phyloP scores from a whole-genome alignment of 352 stramenopile genomes.

The Phytophthora foliorum region DNA sequence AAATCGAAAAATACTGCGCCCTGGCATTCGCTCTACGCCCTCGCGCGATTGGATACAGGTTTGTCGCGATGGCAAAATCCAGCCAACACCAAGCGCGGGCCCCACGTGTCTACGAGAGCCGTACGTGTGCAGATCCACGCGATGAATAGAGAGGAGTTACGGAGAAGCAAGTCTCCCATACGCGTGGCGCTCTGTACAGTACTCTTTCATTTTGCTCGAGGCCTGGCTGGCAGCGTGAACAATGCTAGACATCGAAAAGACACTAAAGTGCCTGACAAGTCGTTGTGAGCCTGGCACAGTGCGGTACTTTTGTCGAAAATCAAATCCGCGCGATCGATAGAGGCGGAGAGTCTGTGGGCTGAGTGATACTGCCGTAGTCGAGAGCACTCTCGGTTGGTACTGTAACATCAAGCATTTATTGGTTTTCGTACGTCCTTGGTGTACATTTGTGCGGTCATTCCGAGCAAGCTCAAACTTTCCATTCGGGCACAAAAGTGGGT shows the following conservation, averaged over 20 bases:
- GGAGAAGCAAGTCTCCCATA: slow-evolving; percentile 4
- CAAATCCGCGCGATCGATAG: slow-evolving; percentile 10
- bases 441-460: background rate
- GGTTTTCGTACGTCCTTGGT: background rate
- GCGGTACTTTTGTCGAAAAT: background rate
- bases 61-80: slow-evolving; percentile 16
- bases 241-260: slow-evolving; percentile 14
- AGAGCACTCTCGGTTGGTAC: background rate
- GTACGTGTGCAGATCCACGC: slow-evolving; percentile 25
- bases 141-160: slow-evolving; percentile 19
- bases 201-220: slow-evolving; percentile 7
- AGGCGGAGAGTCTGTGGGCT: background rate
- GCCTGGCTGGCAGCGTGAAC: slow-evolving; percentile 24
- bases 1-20: slow-evolving; percentile 35
- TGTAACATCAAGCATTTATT: background rate
- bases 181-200: background rate
- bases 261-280: no score
- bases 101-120: slow-evolving; percentile 4
- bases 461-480: background rate
- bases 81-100: background rate
- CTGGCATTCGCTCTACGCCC: background rate
- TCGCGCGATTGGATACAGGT: background rate
- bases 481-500: slow-evolving; percentile 9
- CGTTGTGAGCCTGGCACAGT: slow-evolving; percentile 3
- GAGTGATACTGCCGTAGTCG: background rate